Base-by-base conservation (phyloP, 768 basidiomycete species). In the Galerina marginata region DNA sequence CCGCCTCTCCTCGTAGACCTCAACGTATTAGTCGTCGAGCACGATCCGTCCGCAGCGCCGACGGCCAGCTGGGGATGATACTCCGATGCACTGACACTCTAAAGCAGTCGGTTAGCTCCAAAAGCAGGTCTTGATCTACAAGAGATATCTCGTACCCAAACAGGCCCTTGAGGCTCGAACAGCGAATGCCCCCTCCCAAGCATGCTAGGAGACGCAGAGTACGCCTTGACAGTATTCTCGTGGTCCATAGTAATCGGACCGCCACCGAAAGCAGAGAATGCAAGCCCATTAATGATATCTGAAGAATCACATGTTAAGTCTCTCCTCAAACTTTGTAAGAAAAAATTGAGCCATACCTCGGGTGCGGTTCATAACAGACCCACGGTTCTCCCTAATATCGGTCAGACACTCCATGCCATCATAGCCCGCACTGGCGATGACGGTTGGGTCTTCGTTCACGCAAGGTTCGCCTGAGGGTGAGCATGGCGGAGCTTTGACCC, bases 1-100 rank as follows among this genome's bases (percentile, higher is more conserved):
- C 90, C 90, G 48, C 90, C 89, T 63, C 90, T 78, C 45, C 91
- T 78, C 0, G 89, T 88, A 0, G 87, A 83, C 55, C 86, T 79
- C 36, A 92, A 76, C 45, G 83, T 79, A 67, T 93, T 93, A 6
- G 89, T 92, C 2, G 90, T 94, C 43, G 81, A 78, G 63, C 89
- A 90, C 0, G 87, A 79, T 0, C 96, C 96, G 74, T 99, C 96
- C 1, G 92, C 86, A 6, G 90, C 87, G 6, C 89, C 92, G 12
- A 90, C 83, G 0, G 90, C 91, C 4, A 96, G 74, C 70, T 95
- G 92, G 5, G 94, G 89, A 67, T 98, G 96, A 67, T 89, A 90
- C 47, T 96, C 91, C 0, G 95, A 96, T 1, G 87, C 79, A 56
- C 82, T 78, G 26, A 95, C 72, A 56, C 81, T 85, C 95, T 96